These are phyloP conservation scores for Blastobotrys terrestris DNA, from an alignment of 805 yeast genomes.

Conservation along the genomic window DNA sequence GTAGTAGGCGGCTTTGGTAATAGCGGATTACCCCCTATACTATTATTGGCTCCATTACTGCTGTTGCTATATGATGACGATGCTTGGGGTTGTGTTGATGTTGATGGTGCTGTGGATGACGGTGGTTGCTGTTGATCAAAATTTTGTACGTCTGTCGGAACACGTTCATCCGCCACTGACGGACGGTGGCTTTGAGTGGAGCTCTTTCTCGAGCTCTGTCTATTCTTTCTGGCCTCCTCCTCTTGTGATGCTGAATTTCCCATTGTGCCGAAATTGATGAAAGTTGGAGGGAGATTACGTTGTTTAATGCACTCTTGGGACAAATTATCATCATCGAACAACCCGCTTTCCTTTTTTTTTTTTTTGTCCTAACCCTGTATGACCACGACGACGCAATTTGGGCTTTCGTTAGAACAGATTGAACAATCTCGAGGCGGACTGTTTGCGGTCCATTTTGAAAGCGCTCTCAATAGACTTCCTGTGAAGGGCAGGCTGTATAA, in stretches of 20 bases:
- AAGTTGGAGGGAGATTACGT: too few relatives aligned
- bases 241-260: conserved; percentile 21
- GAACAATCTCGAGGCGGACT: conserved; percentile 8
- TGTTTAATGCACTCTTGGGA: not conserved
- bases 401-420: not conserved
- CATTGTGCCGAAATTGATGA: too few relatives aligned
- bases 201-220: not conserved
- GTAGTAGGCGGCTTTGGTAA: conserved; percentile 2
- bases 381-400: not conserved
- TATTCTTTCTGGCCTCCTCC: conserved; percentile 10
- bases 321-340: not conserved
- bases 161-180: not conserved
- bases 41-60: not conserved
- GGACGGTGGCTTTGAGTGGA: conserved; percentile 1
- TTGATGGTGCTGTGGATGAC: not conserved
- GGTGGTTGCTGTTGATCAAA: conserved; percentile 8
- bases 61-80: not conserved
- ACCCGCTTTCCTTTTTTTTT: not conserved
- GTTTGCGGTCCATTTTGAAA: conserved; percentile 7
- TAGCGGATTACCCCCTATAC: not conserved
- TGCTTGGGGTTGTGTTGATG: not conserved
- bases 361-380: not conserved
- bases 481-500: conserved; percentile 11
- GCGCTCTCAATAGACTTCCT: conserved; percentile 3
- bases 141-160: not conserved